These are phyloP conservation scores for Botryotinia narcissicola DNA, from an alignment of 2,329 filamentous ascomycete species.

Conservation along the genomic window DNA sequence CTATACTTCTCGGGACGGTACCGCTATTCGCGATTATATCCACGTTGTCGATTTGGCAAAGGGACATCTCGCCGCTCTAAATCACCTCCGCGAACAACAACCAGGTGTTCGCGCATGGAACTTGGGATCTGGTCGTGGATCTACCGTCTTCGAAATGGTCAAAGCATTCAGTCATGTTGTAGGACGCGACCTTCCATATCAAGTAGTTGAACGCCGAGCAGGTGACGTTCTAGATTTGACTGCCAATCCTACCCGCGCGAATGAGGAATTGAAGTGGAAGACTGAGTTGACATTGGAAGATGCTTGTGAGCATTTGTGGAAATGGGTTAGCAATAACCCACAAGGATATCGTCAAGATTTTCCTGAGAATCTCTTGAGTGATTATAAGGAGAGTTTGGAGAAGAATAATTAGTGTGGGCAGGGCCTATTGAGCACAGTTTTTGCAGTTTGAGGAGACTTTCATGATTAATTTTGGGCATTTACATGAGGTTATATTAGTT, in stretches of 20 bases:
- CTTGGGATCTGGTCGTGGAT: constrained; percentile 88
- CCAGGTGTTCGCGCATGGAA: constrained; percentile 97
- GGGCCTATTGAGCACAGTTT: not conserved
- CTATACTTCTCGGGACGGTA: constrained; percentile 86
- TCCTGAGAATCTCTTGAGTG: constrained; percentile 75
- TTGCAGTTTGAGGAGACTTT: not conserved
- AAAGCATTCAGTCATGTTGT: constrained; percentile 88
- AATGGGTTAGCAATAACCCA: constrained; percentile 96
- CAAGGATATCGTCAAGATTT: constrained; percentile 90
- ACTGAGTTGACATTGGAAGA: constrained; percentile 87
- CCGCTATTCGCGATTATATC: constrained; percentile 96
- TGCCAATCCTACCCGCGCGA: constrained; percentile 83
- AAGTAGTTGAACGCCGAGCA: constrained; percentile 76
- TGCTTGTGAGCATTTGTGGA: constrained; percentile 92
- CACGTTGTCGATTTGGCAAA: constrained; percentile 87
- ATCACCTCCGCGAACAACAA: constrained; percentile 78
- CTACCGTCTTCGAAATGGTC: constrained; percentile 96
- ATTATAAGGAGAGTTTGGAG: constrained; percentile 46
- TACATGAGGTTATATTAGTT: constrained; percentile 16
- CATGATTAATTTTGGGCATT: constrained; percentile 13
- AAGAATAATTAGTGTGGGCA: constrained; percentile 1
- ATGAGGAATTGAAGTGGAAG: constrained; percentile 88
- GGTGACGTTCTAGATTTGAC: constrained; percentile 95
- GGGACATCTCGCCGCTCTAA: constrained; percentile 84
- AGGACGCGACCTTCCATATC: constrained; percentile 80